Evolutionary conservation across 768 basidiomycete genomes (phyloP), one percentile per base, ranked within the genome.

Genomic region (Kwoniella sp.): DNA sequence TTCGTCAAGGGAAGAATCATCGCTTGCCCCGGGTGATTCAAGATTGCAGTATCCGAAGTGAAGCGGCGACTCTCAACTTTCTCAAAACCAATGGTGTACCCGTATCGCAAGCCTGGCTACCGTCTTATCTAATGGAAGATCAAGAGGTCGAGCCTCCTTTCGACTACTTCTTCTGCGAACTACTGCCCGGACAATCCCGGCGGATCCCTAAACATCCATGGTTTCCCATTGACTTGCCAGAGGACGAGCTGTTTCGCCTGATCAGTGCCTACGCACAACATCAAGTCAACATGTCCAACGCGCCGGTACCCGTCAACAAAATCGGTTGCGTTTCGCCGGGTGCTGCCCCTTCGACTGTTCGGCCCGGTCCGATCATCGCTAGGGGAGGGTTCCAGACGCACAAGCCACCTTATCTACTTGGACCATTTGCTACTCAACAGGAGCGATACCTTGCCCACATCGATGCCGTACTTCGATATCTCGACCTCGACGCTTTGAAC

Each of bases 401-500:
- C n/a, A 6, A 32, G 17, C 32, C 58, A 8, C 58, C 58, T 15
- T 50, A 54, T 19, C 48, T 59, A 12, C 20, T 46, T 17, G 58
- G 58, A 31, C 58, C 53, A 1, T 59, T 54, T 37, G 40, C 23
- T 12, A 50, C 41, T 10, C 34, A 29, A 7, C 32, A 40, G 33
- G 53, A 59, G 17, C 40, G 53, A 26, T 59, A 55, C 33, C n/a
- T 59, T 5, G 15, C 37, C 11, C 47, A 50, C 8, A 55, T 59
- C 44, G 58, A 59, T 15, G 15, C 17, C 1, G 28, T n/a, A 49
- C 5, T 51, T 20, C 8, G 15, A 6, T 33, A 19, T n/a, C n/a
- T 45, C 20, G 3, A 2, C 15, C 10, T 15, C 12, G 29, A 45
- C 19, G 23, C 19, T 17, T 17, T 42, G 7, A 26, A 19, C 39